Evolutionary conservation across 306 rosid genomes (phyloP).

Genomic region (Rosa rugosa): DNA sequence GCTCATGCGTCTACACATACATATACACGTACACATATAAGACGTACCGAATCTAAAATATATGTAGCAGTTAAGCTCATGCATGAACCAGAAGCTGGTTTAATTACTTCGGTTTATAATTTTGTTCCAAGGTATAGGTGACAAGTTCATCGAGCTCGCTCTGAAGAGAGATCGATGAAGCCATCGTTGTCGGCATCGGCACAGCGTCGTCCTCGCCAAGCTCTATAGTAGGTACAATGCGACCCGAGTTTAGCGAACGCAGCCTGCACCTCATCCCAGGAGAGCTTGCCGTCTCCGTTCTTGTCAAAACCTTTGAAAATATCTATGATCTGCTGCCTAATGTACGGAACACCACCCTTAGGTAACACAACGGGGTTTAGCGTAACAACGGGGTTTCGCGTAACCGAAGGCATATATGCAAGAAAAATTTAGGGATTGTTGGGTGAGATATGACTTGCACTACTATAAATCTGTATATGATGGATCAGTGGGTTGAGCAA

Average conservation of each 20-base stretch:
- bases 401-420: background rate
- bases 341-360: background rate
- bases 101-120: background rate
- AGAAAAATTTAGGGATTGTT: background rate
- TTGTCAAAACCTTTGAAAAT: constrained; percentile 20
- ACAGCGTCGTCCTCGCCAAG: background rate
- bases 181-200: constrained; percentile 32
- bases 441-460: background rate
- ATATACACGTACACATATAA: background rate
- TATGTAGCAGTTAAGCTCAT: background rate
- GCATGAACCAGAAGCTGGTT: background rate
- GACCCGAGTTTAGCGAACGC: constrained; percentile 22
- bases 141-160: constrained; percentile 17
- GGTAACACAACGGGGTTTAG: too few species aligned
- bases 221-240: background rate
- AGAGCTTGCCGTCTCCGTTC: constrained; percentile 27
- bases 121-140: background rate
- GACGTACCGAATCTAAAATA: background rate
- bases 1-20: background rate
- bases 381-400: too few species aligned
- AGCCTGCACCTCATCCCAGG: constrained; percentile 25
- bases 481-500: background rate
- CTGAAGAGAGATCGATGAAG: background rate
- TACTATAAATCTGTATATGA: background rate
- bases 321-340: background rate